These are phyloP conservation scores for Candida insectorum DNA, from an alignment of 805 yeast genomes.

Conservation along the genomic window DNA sequence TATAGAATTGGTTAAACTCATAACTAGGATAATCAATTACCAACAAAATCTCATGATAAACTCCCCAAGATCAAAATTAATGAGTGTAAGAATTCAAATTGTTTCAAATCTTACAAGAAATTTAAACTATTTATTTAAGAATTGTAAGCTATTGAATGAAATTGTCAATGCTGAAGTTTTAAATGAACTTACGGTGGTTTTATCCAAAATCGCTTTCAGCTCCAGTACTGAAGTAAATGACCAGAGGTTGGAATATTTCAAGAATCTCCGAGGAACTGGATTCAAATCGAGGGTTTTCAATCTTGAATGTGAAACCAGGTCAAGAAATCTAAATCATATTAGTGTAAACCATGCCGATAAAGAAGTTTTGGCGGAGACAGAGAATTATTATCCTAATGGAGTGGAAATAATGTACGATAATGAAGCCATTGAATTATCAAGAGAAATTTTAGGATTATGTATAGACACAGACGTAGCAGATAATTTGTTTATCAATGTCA, in stretches of 20 bases:
- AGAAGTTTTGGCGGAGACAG: slow-evolving; percentile 28
- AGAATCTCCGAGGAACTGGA: slow-evolving; percentile 29
- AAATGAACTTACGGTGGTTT: slow-evolving; percentile 46
- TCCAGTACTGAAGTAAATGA: slow-evolving; percentile 34
- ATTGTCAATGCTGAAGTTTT: slow-evolving; percentile 39
- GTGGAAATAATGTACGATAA: slow-evolving; percentile 59
- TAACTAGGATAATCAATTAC: slow-evolving; percentile 42
- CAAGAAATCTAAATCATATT: slow-evolving; percentile 33
- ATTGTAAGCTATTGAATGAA: slow-evolving; percentile 24
- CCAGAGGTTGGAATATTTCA: slow-evolving; percentile 36
- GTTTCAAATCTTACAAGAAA: slow-evolving; percentile 40
- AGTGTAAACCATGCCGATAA: slow-evolving; percentile 10
- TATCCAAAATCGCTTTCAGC: slow-evolving; percentile 53
- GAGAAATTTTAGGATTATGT: slow-evolving; percentile 65
- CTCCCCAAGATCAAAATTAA: slow-evolving; percentile 41
- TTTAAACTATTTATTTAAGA: slow-evolving; percentile 36
- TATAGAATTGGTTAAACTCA: slow-evolving; percentile 36
- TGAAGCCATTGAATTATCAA: slow-evolving; percentile 63
- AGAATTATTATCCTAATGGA: slow-evolving; percentile 52
- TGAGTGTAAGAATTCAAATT: slow-evolving; percentile 34
- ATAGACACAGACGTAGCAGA: slow-evolving; percentile 80
- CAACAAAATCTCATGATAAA: slow-evolving; percentile 47
- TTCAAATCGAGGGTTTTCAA: slow-evolving; percentile 39
- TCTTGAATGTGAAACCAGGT: slow-evolving; percentile 40
- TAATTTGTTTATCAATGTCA: slow-evolving; percentile 65